These are phyloP conservation scores for Clarireedia homoeocarpa DNA, from an alignment of 2,329 filamentous ascomycete genomes.

Conservation along the genomic window DNA sequence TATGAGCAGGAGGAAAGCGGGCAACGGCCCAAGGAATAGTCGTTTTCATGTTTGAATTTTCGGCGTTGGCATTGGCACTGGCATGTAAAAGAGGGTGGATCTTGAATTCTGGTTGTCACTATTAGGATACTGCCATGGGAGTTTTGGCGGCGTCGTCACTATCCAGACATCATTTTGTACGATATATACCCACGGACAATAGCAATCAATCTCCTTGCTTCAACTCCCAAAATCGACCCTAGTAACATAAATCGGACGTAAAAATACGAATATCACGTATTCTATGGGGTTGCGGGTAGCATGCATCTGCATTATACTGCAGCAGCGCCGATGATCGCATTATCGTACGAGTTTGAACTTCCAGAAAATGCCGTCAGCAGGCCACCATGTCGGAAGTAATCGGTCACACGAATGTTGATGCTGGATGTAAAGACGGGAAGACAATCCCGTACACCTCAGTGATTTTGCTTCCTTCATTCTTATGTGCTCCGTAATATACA, in stretches of 20 bases:
- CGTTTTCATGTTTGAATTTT: background rate
- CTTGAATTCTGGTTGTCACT: background rate
- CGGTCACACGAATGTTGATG: background rate
- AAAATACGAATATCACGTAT: background rate
- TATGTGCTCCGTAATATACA: too few species aligned
- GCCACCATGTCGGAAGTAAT: background rate
- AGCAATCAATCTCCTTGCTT: background rate
- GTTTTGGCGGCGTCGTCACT: background rate
- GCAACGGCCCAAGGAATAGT: background rate
- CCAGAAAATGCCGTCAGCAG: background rate
- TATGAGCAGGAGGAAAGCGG: conserved; percentile 24
- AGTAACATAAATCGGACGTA: background rate
- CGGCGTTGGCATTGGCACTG: background rate
- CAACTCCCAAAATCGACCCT: background rate
- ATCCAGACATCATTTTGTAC: background rate
- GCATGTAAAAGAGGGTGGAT: background rate
- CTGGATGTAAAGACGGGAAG: background rate
- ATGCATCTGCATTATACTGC: background rate
- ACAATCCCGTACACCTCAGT: background rate
- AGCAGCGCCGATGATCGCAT: background rate
- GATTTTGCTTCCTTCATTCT: too few species aligned
- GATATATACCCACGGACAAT: background rate
- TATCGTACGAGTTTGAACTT: background rate
- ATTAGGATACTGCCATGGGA: background rate
- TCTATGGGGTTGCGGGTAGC: background rate